Conservation (phyloP, 1,284 basidiomycete genomes). For the Chalciporus sp. region DNA sequence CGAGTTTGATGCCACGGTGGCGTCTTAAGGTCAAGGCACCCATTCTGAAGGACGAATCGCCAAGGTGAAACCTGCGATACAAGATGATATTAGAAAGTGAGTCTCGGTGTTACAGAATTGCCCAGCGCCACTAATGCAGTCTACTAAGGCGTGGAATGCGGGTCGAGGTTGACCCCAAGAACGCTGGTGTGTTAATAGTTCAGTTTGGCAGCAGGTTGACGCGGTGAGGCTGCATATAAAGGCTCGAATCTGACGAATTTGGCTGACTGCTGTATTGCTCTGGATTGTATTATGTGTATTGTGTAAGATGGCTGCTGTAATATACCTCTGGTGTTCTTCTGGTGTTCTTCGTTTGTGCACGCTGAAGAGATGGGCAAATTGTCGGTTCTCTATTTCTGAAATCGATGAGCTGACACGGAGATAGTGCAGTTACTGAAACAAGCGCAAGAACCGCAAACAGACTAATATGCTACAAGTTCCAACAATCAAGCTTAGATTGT, state of each 20-base stretch:
- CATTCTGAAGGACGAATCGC: constrained; percentile 83
- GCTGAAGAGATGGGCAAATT: neutral
- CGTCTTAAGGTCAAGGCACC: constrained; percentile 68
- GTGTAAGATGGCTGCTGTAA: neutral
- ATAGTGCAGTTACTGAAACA: neutral
- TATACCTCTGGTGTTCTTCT: neutral
- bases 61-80: constrained; percentile 91
- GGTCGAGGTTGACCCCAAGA: constrained; percentile 71
- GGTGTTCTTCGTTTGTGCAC: neutral
- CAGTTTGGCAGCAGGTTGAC: constrained; percentile 43
- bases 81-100: constrained; percentile 80
- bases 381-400: too few species aligned
- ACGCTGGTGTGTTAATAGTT: constrained; percentile 86
- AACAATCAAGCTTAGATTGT: constrained; percentile 2
- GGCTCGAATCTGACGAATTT: neutral
- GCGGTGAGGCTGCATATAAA: neutral
- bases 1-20: neutral
- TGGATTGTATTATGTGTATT: neutral
- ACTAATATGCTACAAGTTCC: neutral
- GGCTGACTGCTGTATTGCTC: neutral
- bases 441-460: neutral
- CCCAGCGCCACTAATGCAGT: neutral
- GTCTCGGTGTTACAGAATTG: constrained; percentile 20
- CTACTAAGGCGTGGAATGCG: constrained; percentile 14
- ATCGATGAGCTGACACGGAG: neutral